These are phyloP conservation scores for Phialocephala subalpina DNA, from an alignment of 2,329 filamentous ascomycete species.

Conservation along the genomic window DNA sequence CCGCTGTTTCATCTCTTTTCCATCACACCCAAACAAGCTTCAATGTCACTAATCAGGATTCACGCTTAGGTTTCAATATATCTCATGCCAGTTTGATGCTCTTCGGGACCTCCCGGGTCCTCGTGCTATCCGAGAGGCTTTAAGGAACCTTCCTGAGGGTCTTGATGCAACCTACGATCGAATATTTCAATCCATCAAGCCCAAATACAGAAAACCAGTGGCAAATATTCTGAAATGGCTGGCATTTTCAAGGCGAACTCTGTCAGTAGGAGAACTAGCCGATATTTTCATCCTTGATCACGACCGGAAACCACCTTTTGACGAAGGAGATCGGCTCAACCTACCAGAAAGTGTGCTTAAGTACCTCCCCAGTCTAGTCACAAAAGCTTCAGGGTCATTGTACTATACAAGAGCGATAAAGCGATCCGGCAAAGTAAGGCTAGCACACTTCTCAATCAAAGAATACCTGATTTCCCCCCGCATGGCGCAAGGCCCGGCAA, in stretches of 20 bases:
- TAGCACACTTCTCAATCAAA: conserved; percentile 45
- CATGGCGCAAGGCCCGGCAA: neutral
- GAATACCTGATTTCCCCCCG: conserved; percentile 41
- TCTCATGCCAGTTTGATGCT: conserved; percentile 42
- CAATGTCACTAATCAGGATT: too few species aligned
- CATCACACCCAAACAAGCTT: too few species aligned
- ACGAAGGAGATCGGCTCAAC: conserved; percentile 37
- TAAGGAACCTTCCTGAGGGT: conserved; percentile 28
- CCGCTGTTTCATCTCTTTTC: too few species aligned
- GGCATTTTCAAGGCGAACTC: conserved; percentile 34
- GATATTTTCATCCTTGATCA: conserved; percentile 39
- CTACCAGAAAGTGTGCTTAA: conserved; percentile 39
- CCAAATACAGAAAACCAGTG: conserved; percentile 25
- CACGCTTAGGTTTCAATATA: conserved; percentile 44
- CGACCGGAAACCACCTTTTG: conserved; percentile 28
- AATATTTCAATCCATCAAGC: conserved; percentile 36
- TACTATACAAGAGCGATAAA: neutral
- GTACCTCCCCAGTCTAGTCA: conserved; percentile 15
- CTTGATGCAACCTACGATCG: conserved; percentile 39
- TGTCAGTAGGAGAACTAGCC: conserved; percentile 36
- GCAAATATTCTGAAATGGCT: conserved; percentile 37
- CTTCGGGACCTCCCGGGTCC: conserved; percentile 18
- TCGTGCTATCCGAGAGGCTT: neutral
- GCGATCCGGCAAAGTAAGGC: conserved; percentile 10
- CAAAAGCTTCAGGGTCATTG: neutral